A percentile compares a stretch with the other conserved stretches of the same genome.
Evolutionary conservation across 140 eudicot genomes (phyloP).

Genomic region (Erigeron philadelphicus): DNA sequence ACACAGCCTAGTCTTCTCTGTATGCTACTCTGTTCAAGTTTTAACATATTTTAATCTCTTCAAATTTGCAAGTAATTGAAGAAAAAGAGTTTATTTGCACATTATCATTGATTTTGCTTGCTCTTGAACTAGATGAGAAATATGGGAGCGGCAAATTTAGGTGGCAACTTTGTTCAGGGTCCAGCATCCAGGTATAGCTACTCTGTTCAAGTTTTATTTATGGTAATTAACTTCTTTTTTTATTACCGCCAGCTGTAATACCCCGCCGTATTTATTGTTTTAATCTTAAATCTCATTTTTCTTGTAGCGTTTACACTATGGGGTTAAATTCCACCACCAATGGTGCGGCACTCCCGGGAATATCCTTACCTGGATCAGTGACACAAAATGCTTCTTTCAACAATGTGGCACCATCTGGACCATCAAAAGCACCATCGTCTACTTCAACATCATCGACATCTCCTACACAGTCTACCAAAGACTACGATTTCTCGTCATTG

Average conservation of each 20-base stretch:
- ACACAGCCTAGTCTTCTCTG: neutral
- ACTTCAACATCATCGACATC: conserved; percentile 38
- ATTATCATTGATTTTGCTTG: conserved; percentile 11
- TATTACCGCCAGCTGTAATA: too few species aligned
- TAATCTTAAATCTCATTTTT: conserved; percentile 1
- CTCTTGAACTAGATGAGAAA: conserved; percentile 50
- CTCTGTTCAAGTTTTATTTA: too few species aligned
- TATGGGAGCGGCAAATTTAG: conserved; percentile 38
- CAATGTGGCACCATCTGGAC: conserved; percentile 42
- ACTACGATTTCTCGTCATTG: conserved; percentile 84
- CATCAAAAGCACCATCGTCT: conserved; percentile 35
- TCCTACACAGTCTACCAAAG: conserved; percentile 55
- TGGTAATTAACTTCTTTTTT: too few species aligned
- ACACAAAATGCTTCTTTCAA: conserved; percentile 31
- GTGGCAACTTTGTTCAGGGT: conserved; percentile 48
- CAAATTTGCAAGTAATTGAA: neutral
- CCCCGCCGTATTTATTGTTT: neutral
- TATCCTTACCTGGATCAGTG: conserved; percentile 3
- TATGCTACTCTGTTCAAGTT: too few species aligned
- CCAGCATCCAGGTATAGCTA: conserved; percentile 53
- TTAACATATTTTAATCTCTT: neutral
- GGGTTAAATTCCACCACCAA: conserved; percentile 30
- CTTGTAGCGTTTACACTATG: conserved; percentile 46
- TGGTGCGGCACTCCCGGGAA: conserved; percentile 17
- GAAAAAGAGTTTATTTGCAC: conserved; percentile 10